phyloP scores from a whole-genome alignment of 192 early-diverging fungal species.

The Backusella luteola region DNA sequence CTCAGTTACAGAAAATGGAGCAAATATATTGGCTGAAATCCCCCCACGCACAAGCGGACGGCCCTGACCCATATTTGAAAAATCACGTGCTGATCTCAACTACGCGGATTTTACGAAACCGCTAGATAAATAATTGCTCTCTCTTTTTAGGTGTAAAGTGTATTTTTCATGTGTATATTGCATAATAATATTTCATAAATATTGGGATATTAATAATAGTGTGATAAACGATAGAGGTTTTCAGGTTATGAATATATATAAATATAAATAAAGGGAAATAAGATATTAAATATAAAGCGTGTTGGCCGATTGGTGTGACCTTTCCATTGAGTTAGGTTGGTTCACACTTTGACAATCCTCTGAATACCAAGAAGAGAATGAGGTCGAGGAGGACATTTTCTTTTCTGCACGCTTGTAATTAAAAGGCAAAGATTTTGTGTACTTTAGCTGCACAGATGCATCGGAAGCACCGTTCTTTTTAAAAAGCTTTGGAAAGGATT shows the following conservation, averaged over 20 bases:
- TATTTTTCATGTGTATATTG: neutral
- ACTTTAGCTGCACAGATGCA: neutral
- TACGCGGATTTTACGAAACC: too few relatives aligned
- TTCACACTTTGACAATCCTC: neutral
- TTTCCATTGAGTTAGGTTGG: neutral
- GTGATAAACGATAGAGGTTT: conserved; percentile 4
- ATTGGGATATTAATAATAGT: neutral
- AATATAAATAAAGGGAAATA: neutral
- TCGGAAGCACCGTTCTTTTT: neutral
- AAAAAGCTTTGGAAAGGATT: neutral
- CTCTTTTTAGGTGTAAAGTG: neutral
- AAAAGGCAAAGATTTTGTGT: neutral
- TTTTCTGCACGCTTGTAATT: neutral
- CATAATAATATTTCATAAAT: neutral
- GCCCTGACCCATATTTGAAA: too few relatives aligned
- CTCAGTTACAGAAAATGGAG: too few relatives aligned
- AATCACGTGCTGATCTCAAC: too few relatives aligned
- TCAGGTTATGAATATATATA: neutral
- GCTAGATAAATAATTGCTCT: too few relatives aligned
- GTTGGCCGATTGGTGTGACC: neutral
- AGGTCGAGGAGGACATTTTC: neutral
- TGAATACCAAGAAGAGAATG: neutral
- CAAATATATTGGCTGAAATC: too few relatives aligned
- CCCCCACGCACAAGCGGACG: too few relatives aligned
- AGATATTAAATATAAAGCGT: neutral